Evolutionary conservation across 2,329 filamentous ascomycete species (phyloP).

Genomic region (Fusarium sp.): DNA sequence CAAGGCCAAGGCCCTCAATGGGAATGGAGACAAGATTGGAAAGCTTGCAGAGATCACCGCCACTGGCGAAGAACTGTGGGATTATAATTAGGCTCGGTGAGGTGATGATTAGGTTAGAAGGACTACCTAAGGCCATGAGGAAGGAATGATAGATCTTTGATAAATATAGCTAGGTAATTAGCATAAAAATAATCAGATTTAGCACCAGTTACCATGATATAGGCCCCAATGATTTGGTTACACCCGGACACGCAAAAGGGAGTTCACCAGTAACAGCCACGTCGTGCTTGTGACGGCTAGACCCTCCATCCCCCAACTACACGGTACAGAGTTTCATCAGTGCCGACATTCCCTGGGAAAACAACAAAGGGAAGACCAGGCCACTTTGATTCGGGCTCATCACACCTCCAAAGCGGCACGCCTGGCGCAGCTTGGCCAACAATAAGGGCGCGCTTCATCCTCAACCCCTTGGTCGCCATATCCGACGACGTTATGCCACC

Average conservation of each 20-base stretch:
- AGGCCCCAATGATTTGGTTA: background rate
- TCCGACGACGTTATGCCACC: slow-evolving; percentile 71
- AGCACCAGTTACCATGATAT: fast-evolving
- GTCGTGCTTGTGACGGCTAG: background rate
- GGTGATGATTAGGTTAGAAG: background rate
- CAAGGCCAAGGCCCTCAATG: background rate
- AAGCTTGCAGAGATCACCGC: background rate
- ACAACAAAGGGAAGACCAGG: slow-evolving; percentile 61
- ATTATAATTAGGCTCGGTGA: background rate
- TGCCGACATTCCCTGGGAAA: slow-evolving; percentile 37
- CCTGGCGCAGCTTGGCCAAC: slow-evolving; percentile 69
- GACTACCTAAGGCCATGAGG: background rate
- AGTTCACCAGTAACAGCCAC: background rate
- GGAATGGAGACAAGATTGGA: background rate
- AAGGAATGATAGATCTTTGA: background rate
- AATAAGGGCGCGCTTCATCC: slow-evolving; percentile 64
- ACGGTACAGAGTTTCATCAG: slow-evolving; percentile 29
- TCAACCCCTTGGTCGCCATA: slow-evolving; percentile 67
- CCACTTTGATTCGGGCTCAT: slow-evolving; percentile 64
- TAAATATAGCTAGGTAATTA: background rate
- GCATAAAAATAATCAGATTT: background rate
- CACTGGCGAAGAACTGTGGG: background rate
- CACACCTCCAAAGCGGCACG: slow-evolving; percentile 69
- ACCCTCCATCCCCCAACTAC: slow-evolving; percentile 30
- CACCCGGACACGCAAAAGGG: background rate